Conservation (phyloP, 768 basidiomycete genomes). For the Glaciozyma martinii region DNA sequence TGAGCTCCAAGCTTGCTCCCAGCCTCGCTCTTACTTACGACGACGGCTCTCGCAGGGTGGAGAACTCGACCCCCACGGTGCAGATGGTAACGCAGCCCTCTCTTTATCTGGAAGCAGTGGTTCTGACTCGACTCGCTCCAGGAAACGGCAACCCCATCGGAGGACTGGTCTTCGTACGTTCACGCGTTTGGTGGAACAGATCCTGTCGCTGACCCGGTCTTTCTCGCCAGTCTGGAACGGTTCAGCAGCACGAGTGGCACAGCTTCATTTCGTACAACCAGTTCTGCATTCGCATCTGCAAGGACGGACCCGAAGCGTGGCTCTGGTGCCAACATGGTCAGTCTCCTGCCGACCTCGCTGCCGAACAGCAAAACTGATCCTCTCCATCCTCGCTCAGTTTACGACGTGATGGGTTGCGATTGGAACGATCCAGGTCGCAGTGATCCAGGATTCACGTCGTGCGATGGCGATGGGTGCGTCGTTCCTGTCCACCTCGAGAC, state of each 20-base stretch:
- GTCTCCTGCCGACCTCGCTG: too few relatives aligned
- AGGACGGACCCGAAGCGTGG: slow-evolving; percentile 36
- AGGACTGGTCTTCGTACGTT: slow-evolving; percentile 43
- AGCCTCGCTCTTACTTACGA: neutral
- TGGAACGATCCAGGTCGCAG: slow-evolving; percentile 39
- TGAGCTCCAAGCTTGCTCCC: slow-evolving; percentile 34
- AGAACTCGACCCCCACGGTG: neutral
- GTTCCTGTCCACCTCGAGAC: neutral
- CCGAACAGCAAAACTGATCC: too few relatives aligned
- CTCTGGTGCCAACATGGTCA: slow-evolving; percentile 38
- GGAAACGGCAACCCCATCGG: slow-evolving; percentile 40
- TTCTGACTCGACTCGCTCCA: too few relatives aligned
- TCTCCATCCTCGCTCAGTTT: too few relatives aligned
- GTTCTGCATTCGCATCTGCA: slow-evolving; percentile 43
- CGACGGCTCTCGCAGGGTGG: neutral
- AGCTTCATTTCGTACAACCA: slow-evolving; percentile 39
- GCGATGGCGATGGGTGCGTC: neutral
- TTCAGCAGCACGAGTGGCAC: too few relatives aligned
- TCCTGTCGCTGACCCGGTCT: neutral
- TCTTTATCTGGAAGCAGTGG: too few relatives aligned
- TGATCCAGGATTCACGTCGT: slow-evolving; percentile 39
- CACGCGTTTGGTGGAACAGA: slow-evolving; percentile 27
- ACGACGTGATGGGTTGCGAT: slow-evolving; percentile 20
- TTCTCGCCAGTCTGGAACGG: slow-evolving; percentile 34
- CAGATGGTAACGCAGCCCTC: slow-evolving; percentile 12